phyloP scores from a whole-genome alignment of 2,329 filamentous ascomycete genomes.

The Rhinocladiella mackenziei region DNA sequence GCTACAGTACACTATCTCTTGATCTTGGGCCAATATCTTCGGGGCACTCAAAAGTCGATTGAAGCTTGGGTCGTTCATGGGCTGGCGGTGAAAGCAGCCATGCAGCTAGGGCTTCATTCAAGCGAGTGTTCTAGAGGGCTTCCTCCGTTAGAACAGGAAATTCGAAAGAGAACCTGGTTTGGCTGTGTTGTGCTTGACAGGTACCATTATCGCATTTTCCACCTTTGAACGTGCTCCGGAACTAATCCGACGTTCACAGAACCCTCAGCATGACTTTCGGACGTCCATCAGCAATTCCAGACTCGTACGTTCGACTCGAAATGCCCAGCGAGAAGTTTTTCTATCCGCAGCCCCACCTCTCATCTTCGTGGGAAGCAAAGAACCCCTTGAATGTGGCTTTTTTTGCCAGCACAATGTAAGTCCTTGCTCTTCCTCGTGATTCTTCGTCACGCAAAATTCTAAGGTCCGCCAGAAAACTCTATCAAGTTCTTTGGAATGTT shows the following conservation, averaged over 20 bases:
- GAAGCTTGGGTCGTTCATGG: conserved; percentile 55
- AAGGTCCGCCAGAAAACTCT: conserved; percentile 29
- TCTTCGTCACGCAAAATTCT: background rate
- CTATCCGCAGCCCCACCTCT: background rate
- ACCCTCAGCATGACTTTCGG: conserved; percentile 52
- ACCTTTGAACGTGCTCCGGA: background rate
- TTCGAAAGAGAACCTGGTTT: conserved; percentile 49
- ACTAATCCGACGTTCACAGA: conserved; percentile 31
- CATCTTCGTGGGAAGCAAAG: background rate
- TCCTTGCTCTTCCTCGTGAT: conserved; percentile 11
- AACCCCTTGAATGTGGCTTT: conserved; percentile 5
- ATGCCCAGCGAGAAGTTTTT: conserved; percentile 30
- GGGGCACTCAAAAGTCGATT: conserved; percentile 52
- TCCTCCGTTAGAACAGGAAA: conserved; percentile 44
- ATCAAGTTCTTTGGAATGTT: conserved; percentile 34
- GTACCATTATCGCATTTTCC: conserved; percentile 23
- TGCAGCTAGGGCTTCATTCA: conserved; percentile 52
- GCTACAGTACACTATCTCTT: conserved; percentile 48
- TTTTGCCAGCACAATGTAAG: conserved; percentile 14
- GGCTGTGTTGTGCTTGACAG: conserved; percentile 48
- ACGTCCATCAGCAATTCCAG: conserved; percentile 45
- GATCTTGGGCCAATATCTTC: conserved; percentile 50
- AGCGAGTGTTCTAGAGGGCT: conserved; percentile 37
- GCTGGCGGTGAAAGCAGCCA: conserved; percentile 49
- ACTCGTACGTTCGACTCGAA: conserved; percentile 42